Percentiles rank a stretch among this genome's conserved stretches.
Conservation (phyloP, 1,284 basidiomycete species). For the Cutaneotrichosporon mucoides region DNA sequence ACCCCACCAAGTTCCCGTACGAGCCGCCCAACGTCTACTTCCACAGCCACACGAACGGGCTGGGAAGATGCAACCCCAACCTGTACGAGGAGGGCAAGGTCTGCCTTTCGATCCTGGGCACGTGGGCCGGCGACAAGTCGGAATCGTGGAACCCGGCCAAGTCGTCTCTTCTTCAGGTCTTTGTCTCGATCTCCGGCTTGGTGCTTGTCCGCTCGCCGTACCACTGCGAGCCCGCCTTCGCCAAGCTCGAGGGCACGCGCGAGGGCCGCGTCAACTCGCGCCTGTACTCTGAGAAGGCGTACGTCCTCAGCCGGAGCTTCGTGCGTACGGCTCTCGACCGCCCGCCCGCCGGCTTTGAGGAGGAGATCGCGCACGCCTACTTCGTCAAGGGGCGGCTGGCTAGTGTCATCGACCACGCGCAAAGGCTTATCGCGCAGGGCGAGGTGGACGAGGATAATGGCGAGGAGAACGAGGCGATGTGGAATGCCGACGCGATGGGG, state of each 20-base stretch:
- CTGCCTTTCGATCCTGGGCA: slow-evolving; percentile 84
- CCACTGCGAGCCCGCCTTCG: slow-evolving; percentile 86
- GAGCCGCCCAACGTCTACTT: slow-evolving; percentile 85
- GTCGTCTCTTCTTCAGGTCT: slow-evolving; percentile 82
- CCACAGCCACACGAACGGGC: slow-evolving; percentile 88
- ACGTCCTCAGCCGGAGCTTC: slow-evolving; percentile 82
- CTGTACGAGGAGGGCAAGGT: slow-evolving; percentile 95
- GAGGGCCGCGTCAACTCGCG: slow-evolving; percentile 73
- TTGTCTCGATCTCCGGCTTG: slow-evolving; percentile 89
- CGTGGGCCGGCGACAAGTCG: slow-evolving; percentile 81
- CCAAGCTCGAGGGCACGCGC: slow-evolving; percentile 80
- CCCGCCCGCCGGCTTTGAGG: slow-evolving; percentile 65
- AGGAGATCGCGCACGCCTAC: slow-evolving; percentile 74
- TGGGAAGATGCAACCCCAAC: slow-evolving; percentile 76
- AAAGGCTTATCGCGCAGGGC: slow-evolving; percentile 60
- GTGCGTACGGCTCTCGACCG: slow-evolving; percentile 77
- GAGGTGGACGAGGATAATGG: slow-evolving; percentile 43
- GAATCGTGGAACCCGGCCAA: slow-evolving; percentile 72
- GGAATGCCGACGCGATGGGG: slow-evolving; percentile 60
- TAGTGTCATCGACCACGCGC: slow-evolving; percentile 65
- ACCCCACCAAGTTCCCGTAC: slow-evolving; percentile 74
- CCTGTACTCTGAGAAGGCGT: slow-evolving; percentile 69
- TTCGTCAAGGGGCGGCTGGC: slow-evolving; percentile 60
- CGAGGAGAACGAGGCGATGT: slow-evolving; percentile 48
- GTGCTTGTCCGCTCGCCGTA: slow-evolving; percentile 91